Evolutionary conservation across 345 rosid genomes (phyloP).

Genomic region (Barbarea vulgaris): DNA sequence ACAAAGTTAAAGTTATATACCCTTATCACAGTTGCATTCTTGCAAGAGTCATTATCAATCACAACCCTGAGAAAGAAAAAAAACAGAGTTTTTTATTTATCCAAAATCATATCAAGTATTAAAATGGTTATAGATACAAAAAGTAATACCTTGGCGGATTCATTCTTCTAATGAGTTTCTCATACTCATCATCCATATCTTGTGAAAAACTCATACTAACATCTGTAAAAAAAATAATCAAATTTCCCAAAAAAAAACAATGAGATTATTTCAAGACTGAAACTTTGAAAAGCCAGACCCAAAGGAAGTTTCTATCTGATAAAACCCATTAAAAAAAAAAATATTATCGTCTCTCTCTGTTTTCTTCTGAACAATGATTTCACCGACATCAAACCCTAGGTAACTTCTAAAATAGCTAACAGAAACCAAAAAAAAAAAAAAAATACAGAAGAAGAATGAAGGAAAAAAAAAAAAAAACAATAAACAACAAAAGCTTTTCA

Average conservation of each 20-base stretch:
- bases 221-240: constrained; percentile 41
- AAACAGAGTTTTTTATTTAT: constrained; percentile 18
- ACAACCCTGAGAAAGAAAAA: constrained; percentile 62
- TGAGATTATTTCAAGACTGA: constrained; percentile 12
- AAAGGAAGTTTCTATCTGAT: constrained; percentile 10
- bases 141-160: constrained; percentile 80
- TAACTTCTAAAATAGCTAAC: constrained; percentile 4
- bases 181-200: constrained; percentile 82
- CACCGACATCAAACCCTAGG: constrained; percentile 30
- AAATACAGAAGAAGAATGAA: constrained; percentile 18
- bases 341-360: constrained; percentile 4
- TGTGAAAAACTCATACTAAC: constrained; percentile 68
- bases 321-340: constrained; percentile 3
- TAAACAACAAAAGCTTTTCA: constrained; percentile 1
- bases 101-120: constrained; percentile 18
- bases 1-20: constrained; percentile 42
- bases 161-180: constrained; percentile 84
- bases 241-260: constrained; percentile 7
- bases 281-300: background rate
- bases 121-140: background rate
- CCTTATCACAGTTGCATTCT: constrained; percentile 84
- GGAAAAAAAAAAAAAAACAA: background rate
- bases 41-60: constrained; percentile 89
- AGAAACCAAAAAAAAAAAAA: constrained; percentile 6
- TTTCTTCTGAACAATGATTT: background rate